Evolutionary conservation across 75 land plant species (phyloP), one percentile per base, ranked within the genome.

Genomic region (Pinus albicaulis): DNA sequence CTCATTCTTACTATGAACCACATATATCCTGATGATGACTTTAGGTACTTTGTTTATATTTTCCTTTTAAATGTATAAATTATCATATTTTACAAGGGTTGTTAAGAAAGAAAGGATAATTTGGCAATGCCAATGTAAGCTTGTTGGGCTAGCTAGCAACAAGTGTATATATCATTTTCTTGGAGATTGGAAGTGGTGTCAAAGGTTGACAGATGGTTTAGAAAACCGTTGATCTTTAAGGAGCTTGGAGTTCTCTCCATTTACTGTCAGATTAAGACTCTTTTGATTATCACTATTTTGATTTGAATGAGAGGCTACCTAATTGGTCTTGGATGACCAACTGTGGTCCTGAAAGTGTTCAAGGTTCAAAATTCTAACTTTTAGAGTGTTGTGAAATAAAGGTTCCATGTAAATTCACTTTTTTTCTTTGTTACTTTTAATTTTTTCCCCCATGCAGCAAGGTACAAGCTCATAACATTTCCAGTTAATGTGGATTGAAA

Each of bases 191-290:
- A 82, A 87, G 82, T 93, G 96, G 60, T 93, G 96, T 91, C 96
- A 84, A 85, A 75, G 76, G 92, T 82, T 84, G 93, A 93, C 93
- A 87, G 82, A 84, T 88, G 73, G 91, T 84, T 83, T 38, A 23
- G 7, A 36, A 23, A 58, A 81, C 85, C 84, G 91, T 89, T 88
- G 89, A 93, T 91, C 91, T 80, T 13, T 25, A 34, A 74, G 75
- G 88, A 87, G 90, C 93, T 93, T 93, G 93, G 85, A 93, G n/a
- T 55, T 91, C 96, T 93, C 96, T 93, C 96, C 93, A 91, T 91
- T 87, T 90, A 93, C 93, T 84, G 48, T 41, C 16, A 73, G 31
- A n/a, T 38, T 59, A 5, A 38, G 41, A 38, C 41, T 38, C 5
- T 74, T 38, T 38, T 38, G 41, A 38, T 38, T 10, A 71, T 53